These are phyloP conservation scores for Oenanthe javanica DNA, from an alignment of 140 eudicot species.

Conservation along the genomic window DNA sequence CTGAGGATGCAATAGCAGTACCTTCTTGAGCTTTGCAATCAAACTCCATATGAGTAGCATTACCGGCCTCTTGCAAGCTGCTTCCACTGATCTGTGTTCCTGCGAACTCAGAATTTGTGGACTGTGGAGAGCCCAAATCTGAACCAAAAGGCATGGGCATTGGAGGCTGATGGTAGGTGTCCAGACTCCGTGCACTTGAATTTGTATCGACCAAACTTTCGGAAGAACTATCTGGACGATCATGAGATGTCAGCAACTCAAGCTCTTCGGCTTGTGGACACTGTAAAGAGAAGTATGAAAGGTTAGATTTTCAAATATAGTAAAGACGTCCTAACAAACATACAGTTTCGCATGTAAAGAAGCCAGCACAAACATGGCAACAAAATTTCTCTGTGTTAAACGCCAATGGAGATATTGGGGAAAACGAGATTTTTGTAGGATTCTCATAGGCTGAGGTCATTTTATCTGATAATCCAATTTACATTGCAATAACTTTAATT, in stretches of 20 bases:
- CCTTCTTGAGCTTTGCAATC: conserved; percentile 26
- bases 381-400: neutral
- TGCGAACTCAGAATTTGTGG: conserved; percentile 20
- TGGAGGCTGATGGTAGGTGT: conserved; percentile 75
- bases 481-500: no score
- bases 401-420: neutral
- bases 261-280: conserved; percentile 64
- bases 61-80: conserved; percentile 19
- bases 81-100: conserved; percentile 19
- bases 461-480: no score
- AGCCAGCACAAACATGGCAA: neutral
- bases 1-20: conserved; percentile 28
- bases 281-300: conserved; percentile 34
- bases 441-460: neutral
- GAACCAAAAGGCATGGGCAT: conserved; percentile 74
- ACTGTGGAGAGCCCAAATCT: conserved; percentile 54
- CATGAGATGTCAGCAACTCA: conserved; percentile 43
- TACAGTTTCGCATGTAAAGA: neutral
- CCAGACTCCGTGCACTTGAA: conserved; percentile 62
- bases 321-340: neutral
- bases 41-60: conserved; percentile 21
- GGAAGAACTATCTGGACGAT: neutral
- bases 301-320: neutral
- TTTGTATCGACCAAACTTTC: conserved; percentile 26
- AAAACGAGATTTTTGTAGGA: neutral